Evolutionary conservation across 1,284 basidiomycete species (phyloP).

Genomic region (Cryptococcus sp.): DNA sequence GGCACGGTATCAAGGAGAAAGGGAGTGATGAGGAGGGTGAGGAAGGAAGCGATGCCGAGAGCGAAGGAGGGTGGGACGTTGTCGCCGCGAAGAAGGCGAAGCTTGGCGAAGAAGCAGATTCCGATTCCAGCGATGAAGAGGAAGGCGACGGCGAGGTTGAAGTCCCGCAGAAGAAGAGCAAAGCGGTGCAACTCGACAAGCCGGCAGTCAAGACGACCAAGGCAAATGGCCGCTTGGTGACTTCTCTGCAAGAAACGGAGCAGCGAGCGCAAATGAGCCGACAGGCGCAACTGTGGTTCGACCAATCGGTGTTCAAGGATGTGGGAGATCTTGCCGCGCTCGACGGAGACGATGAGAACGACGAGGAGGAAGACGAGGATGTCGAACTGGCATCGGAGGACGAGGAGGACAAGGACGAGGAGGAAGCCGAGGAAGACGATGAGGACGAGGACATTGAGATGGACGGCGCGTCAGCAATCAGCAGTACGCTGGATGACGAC

Average conservation of each 20-base stretch:
- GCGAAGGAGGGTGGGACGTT: constrained; percentile 73
- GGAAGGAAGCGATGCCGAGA: constrained; percentile 55
- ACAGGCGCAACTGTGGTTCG: constrained; percentile 82
- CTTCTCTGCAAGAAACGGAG: constrained; percentile 40
- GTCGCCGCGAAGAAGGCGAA: constrained; percentile 65
- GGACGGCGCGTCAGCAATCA: constrained; percentile 27
- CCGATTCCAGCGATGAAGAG: constrained; percentile 35
- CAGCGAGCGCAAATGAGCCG: constrained; percentile 54
- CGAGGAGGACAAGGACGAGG: constrained; percentile 51
- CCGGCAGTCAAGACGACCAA: constrained; percentile 24
- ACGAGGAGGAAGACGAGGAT: constrained; percentile 52
- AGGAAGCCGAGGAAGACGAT: constrained; percentile 27
- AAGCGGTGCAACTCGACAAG: constrained; percentile 21
- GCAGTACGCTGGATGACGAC: constrained; percentile 31
- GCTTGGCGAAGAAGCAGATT: constrained; percentile 58
- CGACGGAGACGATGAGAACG: constrained; percentile 56
- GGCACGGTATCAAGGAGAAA: constrained; percentile 68
- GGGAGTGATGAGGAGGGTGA: constrained; percentile 47
- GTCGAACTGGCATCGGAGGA: constrained; percentile 52
- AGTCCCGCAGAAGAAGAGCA: constrained; percentile 18
- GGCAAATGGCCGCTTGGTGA: constrained; percentile 28
- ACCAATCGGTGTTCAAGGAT: constrained; percentile 88
- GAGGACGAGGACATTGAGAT: constrained; percentile 41
- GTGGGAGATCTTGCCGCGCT: constrained; percentile 62
- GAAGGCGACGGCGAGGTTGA: constrained; percentile 28